Conservation (phyloP, 225 moss, liverwort and hornwort genomes). For the Bryum argenteum region DNA sequence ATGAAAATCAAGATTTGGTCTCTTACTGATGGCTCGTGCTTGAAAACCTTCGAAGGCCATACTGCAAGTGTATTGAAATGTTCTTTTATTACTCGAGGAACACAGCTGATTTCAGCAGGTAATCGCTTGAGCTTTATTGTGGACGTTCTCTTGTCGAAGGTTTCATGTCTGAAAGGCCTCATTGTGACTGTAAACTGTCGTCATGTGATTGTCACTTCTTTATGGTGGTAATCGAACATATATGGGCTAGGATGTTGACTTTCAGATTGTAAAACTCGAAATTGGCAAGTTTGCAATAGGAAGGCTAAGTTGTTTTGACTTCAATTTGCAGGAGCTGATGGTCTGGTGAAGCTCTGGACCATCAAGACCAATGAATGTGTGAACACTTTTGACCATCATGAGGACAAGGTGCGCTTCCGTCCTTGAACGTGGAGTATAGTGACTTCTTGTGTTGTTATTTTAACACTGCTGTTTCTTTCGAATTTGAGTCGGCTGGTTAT, state of each 20-base stretch:
- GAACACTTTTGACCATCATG: conserved; percentile 95
- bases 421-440: not conserved
- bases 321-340: conserved; percentile 81
- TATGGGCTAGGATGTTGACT: not conserved
- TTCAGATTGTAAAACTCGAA: conserved; percentile 19
- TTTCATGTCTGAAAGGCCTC: not conserved
- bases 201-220: not conserved
- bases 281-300: not conserved
- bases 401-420: conserved; percentile 72
- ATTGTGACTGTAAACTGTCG: not conserved
- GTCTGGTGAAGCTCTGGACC: conserved; percentile 94
- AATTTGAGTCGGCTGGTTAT: conserved; percentile 11
- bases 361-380: conserved; percentile 92
- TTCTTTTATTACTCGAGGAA: conserved; percentile 86
- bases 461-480: not conserved
- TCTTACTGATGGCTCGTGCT: conserved; percentile 86
- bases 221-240: not conserved
- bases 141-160: not conserved
- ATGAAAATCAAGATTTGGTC: conserved; percentile 98
- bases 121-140: conserved; percentile 12
- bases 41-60: conserved; percentile 95
- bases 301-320: conserved; percentile 7
- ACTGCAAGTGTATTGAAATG: conserved; percentile 94
- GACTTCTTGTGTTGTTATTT: conserved; percentile 5
- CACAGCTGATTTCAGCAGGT: conserved; percentile 93